Percentiles rank a stretch among this genome's conserved stretches.
Evolutionary conservation across 768 basidiomycete genomes (phyloP).

Genomic region (Boletus rubescentipes): DNA sequence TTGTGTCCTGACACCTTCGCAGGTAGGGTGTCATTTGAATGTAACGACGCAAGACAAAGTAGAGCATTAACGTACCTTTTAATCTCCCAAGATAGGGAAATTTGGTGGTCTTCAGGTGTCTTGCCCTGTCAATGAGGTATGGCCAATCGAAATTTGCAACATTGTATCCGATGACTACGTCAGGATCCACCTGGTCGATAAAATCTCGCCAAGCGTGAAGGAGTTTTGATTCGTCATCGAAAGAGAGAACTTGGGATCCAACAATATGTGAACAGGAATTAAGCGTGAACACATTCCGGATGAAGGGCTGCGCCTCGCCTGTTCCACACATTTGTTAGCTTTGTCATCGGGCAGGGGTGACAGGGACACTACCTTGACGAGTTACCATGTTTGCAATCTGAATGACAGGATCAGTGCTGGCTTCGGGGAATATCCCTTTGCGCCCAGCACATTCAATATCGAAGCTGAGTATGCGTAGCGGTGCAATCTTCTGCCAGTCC

Average conservation of each 20-base stretch:
- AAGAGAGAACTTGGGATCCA: slow-evolving; percentile 93
- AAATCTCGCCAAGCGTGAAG: slow-evolving; percentile 89
- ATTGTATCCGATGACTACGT: slow-evolving; percentile 97
- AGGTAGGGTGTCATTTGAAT: slow-evolving; percentile 5
- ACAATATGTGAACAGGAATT: slow-evolving; percentile 94
- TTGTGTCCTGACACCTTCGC: slow-evolving; percentile 68
- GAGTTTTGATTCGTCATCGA: slow-evolving; percentile 70
- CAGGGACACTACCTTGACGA: slow-evolving; percentile 67
- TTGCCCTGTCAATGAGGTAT: slow-evolving; percentile 91
- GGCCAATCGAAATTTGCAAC: slow-evolving; percentile 94
- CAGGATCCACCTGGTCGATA: slow-evolving; percentile 86
- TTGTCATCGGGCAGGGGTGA: neutral
- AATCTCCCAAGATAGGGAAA: slow-evolving; percentile 80
- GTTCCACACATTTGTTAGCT: slow-evolving; percentile 8
- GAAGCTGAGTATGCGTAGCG: slow-evolving; percentile 91
- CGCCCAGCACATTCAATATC: slow-evolving; percentile 99
- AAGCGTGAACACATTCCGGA: slow-evolving; percentile 94
- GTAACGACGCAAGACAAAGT: neutral
- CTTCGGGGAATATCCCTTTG: slow-evolving; percentile 96
- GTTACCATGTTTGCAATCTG: slow-evolving; percentile 99
- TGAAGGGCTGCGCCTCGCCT: slow-evolving; percentile 93
- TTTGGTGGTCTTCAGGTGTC: slow-evolving; percentile 63
- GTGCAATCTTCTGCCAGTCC: slow-evolving; percentile 89
- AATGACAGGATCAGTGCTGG: slow-evolving; percentile 89
- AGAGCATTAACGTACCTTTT: slow-evolving; percentile 47